phyloP scores from a whole-genome alignment of 176 grass and related monocot species.

The Canna indica region DNA sequence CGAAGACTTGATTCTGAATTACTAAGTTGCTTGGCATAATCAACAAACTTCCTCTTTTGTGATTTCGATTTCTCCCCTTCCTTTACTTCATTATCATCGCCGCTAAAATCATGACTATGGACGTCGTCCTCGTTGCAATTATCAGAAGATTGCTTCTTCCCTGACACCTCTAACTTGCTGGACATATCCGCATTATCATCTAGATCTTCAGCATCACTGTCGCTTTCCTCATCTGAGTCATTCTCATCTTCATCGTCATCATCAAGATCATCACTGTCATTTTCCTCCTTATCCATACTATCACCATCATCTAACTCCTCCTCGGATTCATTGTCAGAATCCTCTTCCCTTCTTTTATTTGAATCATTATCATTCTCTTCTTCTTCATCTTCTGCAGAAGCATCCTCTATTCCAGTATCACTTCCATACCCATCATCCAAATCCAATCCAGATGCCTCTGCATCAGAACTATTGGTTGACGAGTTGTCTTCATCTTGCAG shows the following conservation, averaged over 20 bases:
- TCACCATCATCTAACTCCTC: constrained; percentile 13
- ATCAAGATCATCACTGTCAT: constrained; percentile 30
- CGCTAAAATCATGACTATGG: constrained; percentile 25
- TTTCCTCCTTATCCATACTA: constrained; percentile 26
- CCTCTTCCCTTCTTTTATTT: constrained; percentile 15
- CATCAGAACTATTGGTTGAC: constrained; percentile 1
- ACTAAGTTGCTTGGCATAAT: constrained; percentile 52
- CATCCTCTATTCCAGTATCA: not conserved
- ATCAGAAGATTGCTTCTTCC: not conserved
- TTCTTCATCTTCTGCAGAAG: not conserved
- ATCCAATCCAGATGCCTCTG: constrained; percentile 33
- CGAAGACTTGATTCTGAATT: constrained; percentile 79
- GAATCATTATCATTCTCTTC: constrained; percentile 20
- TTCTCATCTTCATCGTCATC: constrained; percentile 32
- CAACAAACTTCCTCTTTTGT: constrained; percentile 62
- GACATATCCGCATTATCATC: constrained; percentile 2
- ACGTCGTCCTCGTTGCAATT: constrained; percentile 2
- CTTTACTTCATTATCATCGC: constrained; percentile 28
- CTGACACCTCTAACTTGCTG: not conserved
- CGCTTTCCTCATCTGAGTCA: constrained; percentile 25
- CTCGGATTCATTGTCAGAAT: constrained; percentile 29
- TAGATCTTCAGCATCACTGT: constrained; percentile 18
- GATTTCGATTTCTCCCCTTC: constrained; percentile 25
- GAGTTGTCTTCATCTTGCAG: constrained; percentile 29
- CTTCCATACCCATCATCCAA: constrained; percentile 16